Evolutionary conservation across 495 filamentous ascomycete species (phyloP).

Genomic region (Penicillium subrubescens): DNA sequence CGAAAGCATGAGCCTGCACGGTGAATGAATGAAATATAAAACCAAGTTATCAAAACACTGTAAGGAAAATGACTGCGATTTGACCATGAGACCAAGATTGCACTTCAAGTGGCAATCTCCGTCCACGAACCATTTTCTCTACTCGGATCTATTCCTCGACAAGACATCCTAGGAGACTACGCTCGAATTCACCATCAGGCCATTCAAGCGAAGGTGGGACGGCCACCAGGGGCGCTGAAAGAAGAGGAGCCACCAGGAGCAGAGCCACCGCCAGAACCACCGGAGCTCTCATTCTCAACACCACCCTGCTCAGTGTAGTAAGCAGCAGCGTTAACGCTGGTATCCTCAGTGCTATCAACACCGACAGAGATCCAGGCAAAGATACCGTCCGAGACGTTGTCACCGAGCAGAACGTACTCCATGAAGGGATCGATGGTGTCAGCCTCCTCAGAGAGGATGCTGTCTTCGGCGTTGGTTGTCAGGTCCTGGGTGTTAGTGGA

Average conservation of each 20-base stretch:
- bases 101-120: neutral
- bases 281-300: slow-evolving; percentile 35
- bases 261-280: slow-evolving; percentile 15
- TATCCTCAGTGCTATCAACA: slow-evolving; percentile 31
- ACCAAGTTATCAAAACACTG: neutral
- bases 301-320: slow-evolving; percentile 40
- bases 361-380: slow-evolving; percentile 43
- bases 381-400: slow-evolving; percentile 35
- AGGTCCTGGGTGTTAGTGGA: slow-evolving; percentile 53
- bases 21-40: neutral
- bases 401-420: slow-evolving; percentile 47
- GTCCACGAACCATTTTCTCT: neutral
- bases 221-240: slow-evolving; percentile 2
- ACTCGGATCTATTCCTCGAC: neutral
- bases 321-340: slow-evolving; percentile 31
- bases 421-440: slow-evolving; percentile 58
- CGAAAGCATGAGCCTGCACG: neutral
- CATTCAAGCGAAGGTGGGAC: slow-evolving; percentile 4
- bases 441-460: slow-evolving; percentile 48
- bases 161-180: neutral
- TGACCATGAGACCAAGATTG: neutral
- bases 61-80: neutral
- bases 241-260: slow-evolving; percentile 12
- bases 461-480: slow-evolving; percentile 55
- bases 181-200: neutral